Evolutionary conservation across 768 basidiomycete species (phyloP), one percentile per base, ranked within the genome.

Genomic region (Mycena haematopus): DNA sequence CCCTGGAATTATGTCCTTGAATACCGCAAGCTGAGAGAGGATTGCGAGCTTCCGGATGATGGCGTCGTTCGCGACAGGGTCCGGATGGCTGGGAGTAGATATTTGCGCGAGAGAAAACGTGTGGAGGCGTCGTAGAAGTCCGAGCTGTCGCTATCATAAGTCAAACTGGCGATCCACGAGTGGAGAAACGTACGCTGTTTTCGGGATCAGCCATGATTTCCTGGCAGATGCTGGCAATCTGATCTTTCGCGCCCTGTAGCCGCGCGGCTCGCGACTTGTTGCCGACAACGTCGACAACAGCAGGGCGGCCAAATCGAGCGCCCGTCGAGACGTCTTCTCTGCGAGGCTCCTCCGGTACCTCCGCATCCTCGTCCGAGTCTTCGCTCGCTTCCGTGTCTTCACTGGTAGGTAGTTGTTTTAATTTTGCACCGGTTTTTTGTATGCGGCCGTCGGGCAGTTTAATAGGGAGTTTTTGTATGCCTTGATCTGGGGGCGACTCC

Each of bases 171-270:
- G 5, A 19, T 42, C 36, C 25, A 60, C 9, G 51, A 19, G 29
- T 31, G 8, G 2, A 50, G 44, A 80, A 91, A 73, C 58, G 22
- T 56, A 97, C 96, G 63, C 89, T 93, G 71, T 94, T 95, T 78
- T 99, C 97, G 25, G 96, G 96, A 65, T 99, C 96, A 24, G 91
- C 85, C 51, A 97, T 79, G 56, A 99, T 92, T 69, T 98, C 96
- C 71, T 97, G 94, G 72, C 95, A 97, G 33, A 98, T 86, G 29
- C 84, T 81, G 1, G 95, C 97, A 65, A 99, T 93, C 77, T 99
- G 95, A 71, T 97, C 95, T 69, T 96, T 94, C 15, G 96, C 96
- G 44, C 81, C 80, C 67, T 87, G 86, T 66, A 97, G 79, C 56
- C 89, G 82, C 52, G 79, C 81, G 66, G 82, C 84, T 63, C 89